A percentile compares a stretch with the other conserved stretches of the same genome.
phyloP scores from a whole-genome alignment of 305 asterid species.

The Coffea humblotiana region DNA sequence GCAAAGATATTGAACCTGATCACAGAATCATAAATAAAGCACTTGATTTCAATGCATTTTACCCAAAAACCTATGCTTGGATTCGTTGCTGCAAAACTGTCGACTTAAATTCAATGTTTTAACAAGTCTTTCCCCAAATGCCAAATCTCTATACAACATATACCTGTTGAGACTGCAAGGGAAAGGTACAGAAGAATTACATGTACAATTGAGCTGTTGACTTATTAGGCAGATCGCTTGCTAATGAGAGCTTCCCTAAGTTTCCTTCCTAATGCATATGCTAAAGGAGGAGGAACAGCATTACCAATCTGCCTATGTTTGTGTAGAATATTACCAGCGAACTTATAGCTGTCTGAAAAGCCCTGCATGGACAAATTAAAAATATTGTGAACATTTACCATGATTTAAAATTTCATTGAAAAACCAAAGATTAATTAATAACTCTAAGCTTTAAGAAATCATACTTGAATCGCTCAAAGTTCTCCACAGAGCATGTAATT shows the following conservation, averaged over 20 bases:
- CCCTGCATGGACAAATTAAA: conserved; percentile 33
- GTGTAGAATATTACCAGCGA: conserved; percentile 41
- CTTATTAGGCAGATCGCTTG: conserved; percentile 4
- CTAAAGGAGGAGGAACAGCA: conserved; percentile 58
- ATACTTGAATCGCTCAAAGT: too few species aligned
- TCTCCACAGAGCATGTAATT: not conserved
- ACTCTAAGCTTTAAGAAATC: not conserved
- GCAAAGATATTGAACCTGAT: not conserved
- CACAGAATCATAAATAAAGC: not conserved
- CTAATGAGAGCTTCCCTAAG: conserved; percentile 45
- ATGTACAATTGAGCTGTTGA: not conserved
- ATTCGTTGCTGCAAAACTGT: not conserved
- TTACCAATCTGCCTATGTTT: conserved; percentile 55
- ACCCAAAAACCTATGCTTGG: not conserved
- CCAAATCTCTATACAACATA: not conserved
- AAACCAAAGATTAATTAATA: not conserved
- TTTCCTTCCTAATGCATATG: conserved; percentile 49
- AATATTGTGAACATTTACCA: not conserved
- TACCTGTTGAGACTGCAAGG: not conserved
- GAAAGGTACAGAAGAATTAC: not conserved
- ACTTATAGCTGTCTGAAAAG: conserved; percentile 46
- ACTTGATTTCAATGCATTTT: not conserved
- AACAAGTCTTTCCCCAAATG: not conserved
- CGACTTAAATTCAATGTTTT: not conserved
- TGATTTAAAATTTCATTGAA: not conserved